These are phyloP conservation scores for Teratosphaeria gauchensis DNA, from an alignment of 2,329 filamentous ascomycete species.

Conservation along the genomic window DNA sequence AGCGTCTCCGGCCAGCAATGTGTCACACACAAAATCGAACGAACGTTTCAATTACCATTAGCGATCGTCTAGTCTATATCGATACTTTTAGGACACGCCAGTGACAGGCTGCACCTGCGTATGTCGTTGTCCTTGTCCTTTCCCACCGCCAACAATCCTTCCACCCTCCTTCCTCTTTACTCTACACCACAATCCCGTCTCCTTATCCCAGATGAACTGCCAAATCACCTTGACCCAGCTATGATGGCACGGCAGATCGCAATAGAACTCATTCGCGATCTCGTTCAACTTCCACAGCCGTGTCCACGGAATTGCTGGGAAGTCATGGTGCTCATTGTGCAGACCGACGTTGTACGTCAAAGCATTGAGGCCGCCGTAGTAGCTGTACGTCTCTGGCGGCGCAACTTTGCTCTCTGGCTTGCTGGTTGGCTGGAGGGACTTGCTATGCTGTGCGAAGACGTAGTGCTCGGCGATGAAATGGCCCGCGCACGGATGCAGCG, in stretches of 20 bases:
- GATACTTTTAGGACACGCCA: not conserved
- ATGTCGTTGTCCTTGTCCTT: not conserved
- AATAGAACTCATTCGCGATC: conserved; percentile 86
- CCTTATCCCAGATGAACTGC: conserved; percentile 87
- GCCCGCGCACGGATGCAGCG: conserved; percentile 84
- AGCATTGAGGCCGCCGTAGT: conserved; percentile 87
- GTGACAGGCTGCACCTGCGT: conserved; percentile 4
- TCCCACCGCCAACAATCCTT: conserved; percentile 41
- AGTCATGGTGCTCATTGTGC: conserved; percentile 99
- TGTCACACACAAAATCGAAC: not conserved
- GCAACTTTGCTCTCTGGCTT: conserved; percentile 18
- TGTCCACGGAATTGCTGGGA: conserved; percentile 94
- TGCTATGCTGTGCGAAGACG: conserved; percentile 45
- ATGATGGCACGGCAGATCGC: conserved; percentile 71
- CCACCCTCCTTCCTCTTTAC: conserved; percentile 84
- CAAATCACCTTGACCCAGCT: conserved; percentile 92
- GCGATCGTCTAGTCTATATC: not conserved
- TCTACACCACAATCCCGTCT: conserved; percentile 80
- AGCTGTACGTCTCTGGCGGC: conserved; percentile 73
- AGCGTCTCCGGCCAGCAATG: no score
- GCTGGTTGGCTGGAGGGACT: conserved; percentile 16
- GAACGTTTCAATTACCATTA: not conserved
- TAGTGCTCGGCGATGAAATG: conserved; percentile 97
- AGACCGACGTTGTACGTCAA: conserved; percentile 95
- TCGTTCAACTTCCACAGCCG: conserved; percentile 65